Evolutionary conservation across 768 basidiomycete species (phyloP).

Genomic region (Rhodotorula kratochvilovae): DNA sequence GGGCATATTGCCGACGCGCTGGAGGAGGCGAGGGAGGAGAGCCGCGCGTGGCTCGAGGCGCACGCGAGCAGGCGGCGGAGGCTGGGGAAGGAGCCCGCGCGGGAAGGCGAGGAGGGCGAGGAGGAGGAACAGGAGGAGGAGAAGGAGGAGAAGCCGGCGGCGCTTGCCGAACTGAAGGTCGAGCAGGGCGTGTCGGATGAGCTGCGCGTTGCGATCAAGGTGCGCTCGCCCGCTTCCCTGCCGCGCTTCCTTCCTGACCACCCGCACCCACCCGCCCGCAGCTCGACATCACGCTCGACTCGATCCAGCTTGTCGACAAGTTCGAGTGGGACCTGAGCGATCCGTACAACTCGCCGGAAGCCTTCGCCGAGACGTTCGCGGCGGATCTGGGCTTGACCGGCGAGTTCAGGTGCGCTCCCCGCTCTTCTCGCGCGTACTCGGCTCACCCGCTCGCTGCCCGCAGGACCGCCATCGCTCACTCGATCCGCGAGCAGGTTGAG

Average conservation of each 20-base stretch:
- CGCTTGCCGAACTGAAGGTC: slow-evolving; percentile 21
- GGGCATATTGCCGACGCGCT: slow-evolving; percentile 32
- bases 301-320: slow-evolving; percentile 87
- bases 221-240: slow-evolving; percentile 48
- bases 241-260: background rate
- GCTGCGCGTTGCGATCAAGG: slow-evolving; percentile 86
- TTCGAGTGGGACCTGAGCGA: slow-evolving; percentile 97
- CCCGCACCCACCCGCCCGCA: slow-evolving; percentile 45
- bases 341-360: slow-evolving; percentile 73
- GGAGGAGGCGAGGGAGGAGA: slow-evolving; percentile 41
- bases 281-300: slow-evolving; percentile 92
- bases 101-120: slow-evolving; percentile 42
- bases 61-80: slow-evolving; percentile 49
- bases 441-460: background rate
- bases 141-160: slow-evolving; percentile 52
- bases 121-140: slow-evolving; percentile 59
- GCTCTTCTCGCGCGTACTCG: background rate
- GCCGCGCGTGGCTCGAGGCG: slow-evolving; percentile 33
- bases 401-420: slow-evolving; percentile 73
- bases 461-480: slow-evolving; percentile 91
- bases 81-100: background rate
- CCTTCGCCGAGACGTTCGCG: slow-evolving; percentile 80
- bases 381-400: slow-evolving; percentile 82
- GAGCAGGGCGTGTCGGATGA: slow-evolving; percentile 56
- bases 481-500: slow-evolving; percentile 90